A percentile compares a stretch with the other conserved stretches of the same genome.
These are phyloP conservation scores for Meyerozyma smithsonii DNA, from an alignment of 1,139 yeast genomes.

Conservation along the genomic window DNA sequence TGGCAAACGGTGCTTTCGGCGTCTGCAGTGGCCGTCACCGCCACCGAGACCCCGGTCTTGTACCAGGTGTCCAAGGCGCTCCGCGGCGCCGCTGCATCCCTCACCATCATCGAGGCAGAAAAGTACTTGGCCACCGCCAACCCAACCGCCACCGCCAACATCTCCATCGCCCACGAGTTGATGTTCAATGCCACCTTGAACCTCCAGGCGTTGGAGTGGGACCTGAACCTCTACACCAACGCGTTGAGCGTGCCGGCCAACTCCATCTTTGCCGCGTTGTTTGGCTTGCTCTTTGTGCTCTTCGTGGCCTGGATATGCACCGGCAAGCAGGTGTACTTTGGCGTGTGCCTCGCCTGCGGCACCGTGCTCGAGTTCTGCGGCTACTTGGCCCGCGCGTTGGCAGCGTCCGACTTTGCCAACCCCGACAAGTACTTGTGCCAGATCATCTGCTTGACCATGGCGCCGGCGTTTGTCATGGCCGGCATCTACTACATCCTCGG, in stretches of 20 bases:
- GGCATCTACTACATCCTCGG: constrained; percentile 34
- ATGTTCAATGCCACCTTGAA: constrained; percentile 14
- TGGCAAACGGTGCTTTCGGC: constrained; percentile 9
- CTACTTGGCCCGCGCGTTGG: constrained; percentile 18
- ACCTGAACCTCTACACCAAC: constrained; percentile 11
- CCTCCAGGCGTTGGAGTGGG: constrained; percentile 11
- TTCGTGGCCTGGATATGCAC: constrained; percentile 8
- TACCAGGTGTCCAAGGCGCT: constrained; percentile 14
- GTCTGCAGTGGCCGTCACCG: constrained; percentile 10
- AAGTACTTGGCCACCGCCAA: constrained; percentile 12
- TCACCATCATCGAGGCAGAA: constrained; percentile 11
- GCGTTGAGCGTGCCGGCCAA: constrained; percentile 10
- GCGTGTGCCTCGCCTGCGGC: constrained; percentile 16
- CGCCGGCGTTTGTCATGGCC: constrained; percentile 40
- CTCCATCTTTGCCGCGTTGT: constrained; percentile 9
- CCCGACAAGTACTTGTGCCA: constrained; percentile 25
- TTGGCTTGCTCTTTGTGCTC: constrained; percentile 8
- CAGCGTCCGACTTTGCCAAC: constrained; percentile 16
- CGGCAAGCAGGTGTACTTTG: constrained; percentile 14
- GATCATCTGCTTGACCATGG: constrained; percentile 31
- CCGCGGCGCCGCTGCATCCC: constrained; percentile 12
- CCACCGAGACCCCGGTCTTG: constrained; percentile 13
- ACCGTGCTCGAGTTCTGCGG: constrained; percentile 21
- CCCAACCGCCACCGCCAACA: constrained; percentile 9
- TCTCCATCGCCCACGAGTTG: constrained; percentile 9